Base-by-base conservation (phyloP, 108 stramenopile species). In the Skeletonema grethae region DNA sequence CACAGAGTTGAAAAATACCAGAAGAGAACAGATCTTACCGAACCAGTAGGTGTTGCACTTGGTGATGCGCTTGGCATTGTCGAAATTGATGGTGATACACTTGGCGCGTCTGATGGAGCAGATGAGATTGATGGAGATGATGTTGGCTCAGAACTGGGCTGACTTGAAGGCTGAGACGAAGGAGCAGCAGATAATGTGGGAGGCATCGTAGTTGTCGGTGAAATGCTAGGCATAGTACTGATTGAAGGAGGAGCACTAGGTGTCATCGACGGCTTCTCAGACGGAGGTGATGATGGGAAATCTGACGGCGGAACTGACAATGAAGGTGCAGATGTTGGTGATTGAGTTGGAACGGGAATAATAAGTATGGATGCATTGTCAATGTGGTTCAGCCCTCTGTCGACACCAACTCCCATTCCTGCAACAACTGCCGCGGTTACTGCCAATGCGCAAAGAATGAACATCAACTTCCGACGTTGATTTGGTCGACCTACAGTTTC, bases 401-500 rank as follows among this genome's bases (percentile, higher is more conserved):
- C 60, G 38, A 61, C 60, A 18, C 60, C 60, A 18, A 61, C 60
- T 32, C 32, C 60, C 60, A 61, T 61, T 13, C 35, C 60, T 13
- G 35, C 60, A 9, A 61, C 30, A 24, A 61, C 34, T 8, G 22
- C 18, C 16, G 7, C 34, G 1, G 13, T 32, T 16, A 9, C 7
- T 0, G 22, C 7, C 25, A 61, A 29, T 1, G 22, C 34, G 16
- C n/a, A 12, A 22, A 36, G 38, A 7, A 34, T 13, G 1, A 61
- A 29, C 60, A 61, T 9, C 50, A 22, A 53, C 22, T n/a, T 20
- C 7, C 50, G 22, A 22, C 18, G 50, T 53, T n/a, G 20, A 22
- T 1, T 7, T 24, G 50, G 6, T 7, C 50, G 15, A 53, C 22
- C 22, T 24, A 22, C 0, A 53, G 2, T n/a, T 20, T 20, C 50